Base-by-base conservation (phyloP, 2,329 filamentous ascomycete genomes). In the Hymenoscyphus fraxineus region DNA sequence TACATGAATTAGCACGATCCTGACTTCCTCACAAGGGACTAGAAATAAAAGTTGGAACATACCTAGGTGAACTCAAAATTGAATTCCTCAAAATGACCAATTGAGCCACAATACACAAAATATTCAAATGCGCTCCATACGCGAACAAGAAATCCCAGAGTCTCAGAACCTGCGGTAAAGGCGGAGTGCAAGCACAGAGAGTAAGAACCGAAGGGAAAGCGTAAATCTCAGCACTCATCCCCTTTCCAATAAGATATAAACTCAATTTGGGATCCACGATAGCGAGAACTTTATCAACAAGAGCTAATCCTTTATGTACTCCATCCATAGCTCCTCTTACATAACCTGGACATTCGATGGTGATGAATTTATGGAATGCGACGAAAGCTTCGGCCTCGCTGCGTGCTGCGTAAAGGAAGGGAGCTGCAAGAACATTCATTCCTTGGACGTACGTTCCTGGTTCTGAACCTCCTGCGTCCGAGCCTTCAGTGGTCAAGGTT, bases 71-170 rank as follows among this genome's bases (percentile, higher is more conserved):
- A 64, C 87, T 87, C 71, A 99, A 79, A 61, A 99, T 88, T 66
- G 92, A 88, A 64, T 93, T 89, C 65, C 93, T 84, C 79, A 97
- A 92, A 72, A 96, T 85, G 59, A 97, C 89, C 61, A 99, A 81
- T 78, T 99, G 95, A 15, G 94, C 94, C 16, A 98, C 95, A 68
- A 99, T 97, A 76, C 95, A 98, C 27, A 99, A 79, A 63, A 99
- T 92, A 74, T 99, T 99, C 66, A 99, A 78, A 76, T 99, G 95
- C 41, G 93, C 88, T 0, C 95, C 95, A 71, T 97, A 99, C 0
- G 95, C 94, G 74, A 99, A 96, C 27, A 99, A 79, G 72, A 99
- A 99, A 76, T 99, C 95, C 95, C 95, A 99, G 1, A 99, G 83
- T 67, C 91, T 86, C 63, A 99, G 78, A 0, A 99, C 95, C 78